Conservation (phyloP, 164 flowering plant genomes). For the Nelumbo lutea region DNA sequence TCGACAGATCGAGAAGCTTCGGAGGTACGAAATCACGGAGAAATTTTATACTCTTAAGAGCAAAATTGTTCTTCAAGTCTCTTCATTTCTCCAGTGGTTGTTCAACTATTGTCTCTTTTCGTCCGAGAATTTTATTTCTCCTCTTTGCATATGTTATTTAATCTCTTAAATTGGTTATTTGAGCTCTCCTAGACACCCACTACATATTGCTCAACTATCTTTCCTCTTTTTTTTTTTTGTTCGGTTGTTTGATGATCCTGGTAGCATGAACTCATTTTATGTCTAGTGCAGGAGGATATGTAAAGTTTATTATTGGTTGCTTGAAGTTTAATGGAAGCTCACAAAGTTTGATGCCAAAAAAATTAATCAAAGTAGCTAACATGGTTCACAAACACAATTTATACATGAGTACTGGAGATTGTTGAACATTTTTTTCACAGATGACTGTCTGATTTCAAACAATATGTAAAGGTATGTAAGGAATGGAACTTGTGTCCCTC, state of each 20-base stretch:
- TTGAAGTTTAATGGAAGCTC: constrained; percentile 86
- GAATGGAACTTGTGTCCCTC: background rate
- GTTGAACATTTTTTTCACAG: constrained; percentile 66
- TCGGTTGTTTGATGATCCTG: background rate
- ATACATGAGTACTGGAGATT: constrained; percentile 86
- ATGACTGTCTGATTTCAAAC: constrained; percentile 65
- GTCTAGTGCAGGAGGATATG: constrained; percentile 52
- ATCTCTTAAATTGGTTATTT: too few species aligned
- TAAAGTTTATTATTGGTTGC: constrained; percentile 85
- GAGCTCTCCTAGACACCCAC: too few species aligned
- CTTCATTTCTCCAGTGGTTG: too few species aligned
- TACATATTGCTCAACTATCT: too few species aligned
- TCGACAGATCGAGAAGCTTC: too few species aligned
- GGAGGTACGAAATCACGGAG: too few species aligned
- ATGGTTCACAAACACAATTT: constrained; percentile 81
- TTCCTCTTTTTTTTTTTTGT: too few species aligned
- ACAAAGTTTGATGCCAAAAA: constrained; percentile 61
- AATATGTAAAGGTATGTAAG: constrained; percentile 60
- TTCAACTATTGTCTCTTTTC: too few species aligned
- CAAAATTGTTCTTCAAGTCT: too few species aligned
- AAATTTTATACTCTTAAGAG: too few species aligned
- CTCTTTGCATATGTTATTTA: too few species aligned
- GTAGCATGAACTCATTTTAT: background rate
- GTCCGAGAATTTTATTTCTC: too few species aligned
- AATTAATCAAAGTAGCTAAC: constrained; percentile 53